These are phyloP conservation scores for Xylaria grammica DNA, from an alignment of 495 filamentous ascomycete species.

Conservation along the genomic window DNA sequence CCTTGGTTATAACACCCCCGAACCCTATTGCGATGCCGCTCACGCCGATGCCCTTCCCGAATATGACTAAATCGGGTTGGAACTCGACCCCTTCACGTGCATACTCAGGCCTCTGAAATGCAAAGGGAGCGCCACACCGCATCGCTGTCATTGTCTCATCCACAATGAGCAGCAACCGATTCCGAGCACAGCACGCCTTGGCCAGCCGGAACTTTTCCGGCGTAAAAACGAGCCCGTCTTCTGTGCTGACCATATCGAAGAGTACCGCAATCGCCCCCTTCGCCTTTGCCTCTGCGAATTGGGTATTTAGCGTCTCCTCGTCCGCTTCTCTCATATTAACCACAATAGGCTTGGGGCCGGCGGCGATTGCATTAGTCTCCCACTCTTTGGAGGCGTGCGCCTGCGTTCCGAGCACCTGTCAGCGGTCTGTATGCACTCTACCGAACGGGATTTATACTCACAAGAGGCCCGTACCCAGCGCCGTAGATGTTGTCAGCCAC, in stretches of 20 bases:
- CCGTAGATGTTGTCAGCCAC: conserved; percentile 18
- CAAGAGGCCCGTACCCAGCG: conserved; percentile 17
- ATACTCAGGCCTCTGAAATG: conserved; percentile 32
- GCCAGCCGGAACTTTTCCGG: conserved; percentile 19
- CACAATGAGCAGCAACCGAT: conserved; percentile 28
- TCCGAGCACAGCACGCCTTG: conserved; percentile 23
- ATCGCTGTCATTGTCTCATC: conserved; percentile 35
- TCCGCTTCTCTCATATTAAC: conserved; percentile 19
- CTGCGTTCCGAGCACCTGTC: neutral
- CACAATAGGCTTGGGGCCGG: conserved; percentile 14
- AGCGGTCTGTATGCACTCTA: neutral
- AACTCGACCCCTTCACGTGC: conserved; percentile 20
- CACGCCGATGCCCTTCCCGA: conserved; percentile 32
- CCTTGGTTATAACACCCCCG: conserved; percentile 27
- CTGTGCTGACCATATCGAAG: conserved; percentile 37
- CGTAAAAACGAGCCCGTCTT: conserved; percentile 19
- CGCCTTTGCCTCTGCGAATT: conserved; percentile 22
- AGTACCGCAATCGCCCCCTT: conserved; percentile 43
- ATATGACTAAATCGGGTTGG: conserved; percentile 32
- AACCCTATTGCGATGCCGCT: conserved; percentile 34
- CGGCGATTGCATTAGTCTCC: conserved; percentile 14
- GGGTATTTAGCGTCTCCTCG: conserved; percentile 10
- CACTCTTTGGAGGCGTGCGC: conserved; percentile 14
- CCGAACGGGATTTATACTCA: neutral
- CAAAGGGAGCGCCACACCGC: conserved; percentile 33